Percentiles rank a stretch among this genome's conserved stretches.
Evolutionary conservation across 2,329 filamentous ascomycete genomes (phyloP).

Genomic region (Ceratocystis ficicola): DNA sequence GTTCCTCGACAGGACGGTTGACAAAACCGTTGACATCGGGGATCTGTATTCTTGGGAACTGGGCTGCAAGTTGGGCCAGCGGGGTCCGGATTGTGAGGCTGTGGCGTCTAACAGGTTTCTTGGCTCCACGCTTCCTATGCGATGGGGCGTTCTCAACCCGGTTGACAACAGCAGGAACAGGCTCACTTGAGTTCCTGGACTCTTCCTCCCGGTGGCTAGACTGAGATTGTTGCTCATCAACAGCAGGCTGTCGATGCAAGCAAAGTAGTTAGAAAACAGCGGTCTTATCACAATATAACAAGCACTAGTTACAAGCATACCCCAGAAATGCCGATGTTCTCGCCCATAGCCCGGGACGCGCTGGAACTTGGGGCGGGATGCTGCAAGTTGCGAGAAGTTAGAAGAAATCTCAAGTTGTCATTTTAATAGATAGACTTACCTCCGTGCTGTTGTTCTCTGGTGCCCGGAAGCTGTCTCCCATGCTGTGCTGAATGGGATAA

Average conservation of each 20-base stretch:
- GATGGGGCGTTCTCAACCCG: slow-evolving; percentile 22
- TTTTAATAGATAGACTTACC: too few relatives aligned
- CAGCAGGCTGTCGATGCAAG: neutral
- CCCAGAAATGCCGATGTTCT: neutral
- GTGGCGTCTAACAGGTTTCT: slow-evolving; percentile 27
- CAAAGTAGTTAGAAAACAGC: neutral
- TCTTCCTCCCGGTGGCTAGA: slow-evolving; percentile 7
- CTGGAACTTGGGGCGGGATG: too few relatives aligned
- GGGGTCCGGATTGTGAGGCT: slow-evolving; percentile 45
- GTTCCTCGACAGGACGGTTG: slow-evolving; percentile 52
- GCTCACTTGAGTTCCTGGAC: neutral
- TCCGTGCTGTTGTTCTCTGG: too few relatives aligned
- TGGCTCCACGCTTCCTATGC: slow-evolving; percentile 29
- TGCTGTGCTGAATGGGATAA: neutral
- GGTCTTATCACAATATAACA: neutral
- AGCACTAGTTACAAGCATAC: neutral
- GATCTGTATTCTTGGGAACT: slow-evolving; percentile 49
- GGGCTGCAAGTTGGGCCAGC: slow-evolving; percentile 57
- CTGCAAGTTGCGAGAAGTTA: too few relatives aligned
- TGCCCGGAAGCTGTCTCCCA: too few relatives aligned
- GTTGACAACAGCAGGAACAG: neutral
- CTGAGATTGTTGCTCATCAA: slow-evolving; percentile 9
- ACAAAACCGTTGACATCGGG: slow-evolving; percentile 74
- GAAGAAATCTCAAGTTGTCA: too few relatives aligned
- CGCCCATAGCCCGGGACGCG: neutral